Base-by-base conservation (phyloP, 1,284 basidiomycete genomes). In the Bothia castanella region DNA sequence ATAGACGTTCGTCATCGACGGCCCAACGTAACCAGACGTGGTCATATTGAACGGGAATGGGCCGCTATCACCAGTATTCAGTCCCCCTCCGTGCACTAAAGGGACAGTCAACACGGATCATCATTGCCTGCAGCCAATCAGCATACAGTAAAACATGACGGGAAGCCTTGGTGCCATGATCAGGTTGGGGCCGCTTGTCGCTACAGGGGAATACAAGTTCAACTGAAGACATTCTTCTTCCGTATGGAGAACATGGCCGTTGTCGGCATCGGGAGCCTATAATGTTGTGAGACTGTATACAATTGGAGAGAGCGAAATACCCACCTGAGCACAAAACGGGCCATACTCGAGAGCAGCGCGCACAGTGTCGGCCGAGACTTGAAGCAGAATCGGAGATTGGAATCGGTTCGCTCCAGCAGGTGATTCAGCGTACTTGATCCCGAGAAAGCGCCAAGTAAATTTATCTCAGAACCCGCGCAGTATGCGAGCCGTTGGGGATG, bases 81-180 rank as follows among this genome's bases (percentile, higher is more conserved):
- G 41, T 20, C 47, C 57, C n/a, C 59, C 57, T 0, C 58, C 53
- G 2, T 56, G 59, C 23, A 61, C 57, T 59, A 34, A 14, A 20
- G 9, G 16, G 29, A 25, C 9, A 9, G 9, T 25, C 21, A 31
- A 5, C 17, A 20, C 11, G 54, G 21, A 27, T 32, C 12, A n/a
- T 5, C n/a, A 20, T n/a, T 10, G 19, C 13, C 16, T 9, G 17
- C 2, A 4, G 20, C 4, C 30, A 34, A 25, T 11, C 12, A 23
- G 29, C 56, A 30, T 37, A 61, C 57, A 41, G 31, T 50, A 59
- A 40, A 61, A 59, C 53, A 59, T 61, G 2, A 61, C 58, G 13
- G 45, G 58, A 14, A 51, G 45, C 32, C 39, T 61, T 5, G 31
- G 43, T 6, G 17, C 37, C 2, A 10, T 17, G 16, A 27, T 41